Evolutionary conservation across 2,329 filamentous ascomycete species (phyloP), one percentile per base, ranked within the genome.

Genomic region (Pseudogymnoascus sp.): DNA sequence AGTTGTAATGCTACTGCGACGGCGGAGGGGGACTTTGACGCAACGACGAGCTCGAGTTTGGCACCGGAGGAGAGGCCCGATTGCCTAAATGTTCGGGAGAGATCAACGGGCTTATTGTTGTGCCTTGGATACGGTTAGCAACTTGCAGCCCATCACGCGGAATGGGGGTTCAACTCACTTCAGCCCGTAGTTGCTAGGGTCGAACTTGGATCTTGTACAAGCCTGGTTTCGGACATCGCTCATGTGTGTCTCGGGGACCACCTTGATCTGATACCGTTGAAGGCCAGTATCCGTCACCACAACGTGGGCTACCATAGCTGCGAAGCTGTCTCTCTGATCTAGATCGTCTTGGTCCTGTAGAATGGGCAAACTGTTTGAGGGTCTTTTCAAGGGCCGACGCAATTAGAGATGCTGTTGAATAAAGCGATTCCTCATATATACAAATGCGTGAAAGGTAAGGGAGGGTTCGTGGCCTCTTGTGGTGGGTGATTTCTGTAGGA

Each of bases 1-100:
- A 97, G 79, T 72, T 96, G 90, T 11, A 99, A 79, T n/a, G 91
- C 93, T 44, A 99, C 88, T 42, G 89, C 92, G 63, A 99, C 88
- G 59, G 89, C 88, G 1, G 91, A 88, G 0, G 93, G 89, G 0
- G 92, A 95, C 64, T 90, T 90, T 53, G 93, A 95, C 64, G 89
- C 87, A 72, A 91, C 87, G 21, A 97, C 88, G 60, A 99, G 89
- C 73, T 97, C 93, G 64, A 99, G 85, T 73, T 96, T 96, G 64
- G 95, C 93, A 66, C 95, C 95, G 38, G 90, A 84, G 11, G 83
- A 81, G 5, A 99, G 86, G 60, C 92, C 91, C 4, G 92, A 89
- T 29, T 93, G 85, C 59, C 93, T 87, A 73, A 93, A 91, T 44
- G 90, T 88, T 63, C 91, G 82, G 6, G 92, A 93, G 7, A 99